These are phyloP conservation scores for Apiospora pterosperma DNA, from an alignment of 2,329 filamentous ascomycete genomes.

Conservation along the genomic window DNA sequence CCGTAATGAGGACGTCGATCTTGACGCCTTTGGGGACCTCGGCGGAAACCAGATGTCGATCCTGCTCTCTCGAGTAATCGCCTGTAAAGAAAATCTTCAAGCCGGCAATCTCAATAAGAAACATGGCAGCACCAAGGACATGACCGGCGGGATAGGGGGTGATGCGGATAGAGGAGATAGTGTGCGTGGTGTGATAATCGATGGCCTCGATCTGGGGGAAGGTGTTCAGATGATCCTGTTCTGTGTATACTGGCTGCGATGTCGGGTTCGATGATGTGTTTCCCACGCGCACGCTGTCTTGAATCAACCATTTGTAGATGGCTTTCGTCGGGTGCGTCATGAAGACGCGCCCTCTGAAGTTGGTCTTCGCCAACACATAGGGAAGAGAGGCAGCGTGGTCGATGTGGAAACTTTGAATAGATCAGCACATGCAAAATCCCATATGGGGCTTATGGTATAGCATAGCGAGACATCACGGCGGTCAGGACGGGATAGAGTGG, in stretches of 20 bases:
- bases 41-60: conserved; percentile 91
- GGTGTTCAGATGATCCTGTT: conserved; percentile 90
- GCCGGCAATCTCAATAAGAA: conserved; percentile 93
- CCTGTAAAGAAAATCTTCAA: conserved; percentile 97
- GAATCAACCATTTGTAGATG: conserved; percentile 99
- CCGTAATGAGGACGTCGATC: conserved; percentile 94
- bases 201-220: conserved; percentile 95
- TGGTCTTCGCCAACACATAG: conserved; percentile 96
- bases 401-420: conserved; percentile 76
- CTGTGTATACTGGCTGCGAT: conserved; percentile 83
- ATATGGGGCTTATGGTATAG: conserved; percentile 13
- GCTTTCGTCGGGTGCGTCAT: conserved; percentile 99
- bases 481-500: conserved; percentile 23
- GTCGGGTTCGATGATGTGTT: conserved; percentile 62
- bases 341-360: conserved; percentile 94
- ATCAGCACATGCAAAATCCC: conserved; percentile 6
- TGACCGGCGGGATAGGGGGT: conserved; percentile 96
- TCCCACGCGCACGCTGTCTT: conserved; percentile 90
- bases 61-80: conserved; percentile 94
- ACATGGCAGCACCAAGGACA: conserved; percentile 98
- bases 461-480: conserved; percentile 15
- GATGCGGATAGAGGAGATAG: conserved; percentile 92
- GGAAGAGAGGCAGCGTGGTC: conserved; percentile 98
- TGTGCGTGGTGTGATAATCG: conserved; percentile 97
- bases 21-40: conserved; percentile 85